Evolutionary conservation across 2,329 filamentous ascomycete species (phyloP).

Genomic region (Orbilia oligospora): DNA sequence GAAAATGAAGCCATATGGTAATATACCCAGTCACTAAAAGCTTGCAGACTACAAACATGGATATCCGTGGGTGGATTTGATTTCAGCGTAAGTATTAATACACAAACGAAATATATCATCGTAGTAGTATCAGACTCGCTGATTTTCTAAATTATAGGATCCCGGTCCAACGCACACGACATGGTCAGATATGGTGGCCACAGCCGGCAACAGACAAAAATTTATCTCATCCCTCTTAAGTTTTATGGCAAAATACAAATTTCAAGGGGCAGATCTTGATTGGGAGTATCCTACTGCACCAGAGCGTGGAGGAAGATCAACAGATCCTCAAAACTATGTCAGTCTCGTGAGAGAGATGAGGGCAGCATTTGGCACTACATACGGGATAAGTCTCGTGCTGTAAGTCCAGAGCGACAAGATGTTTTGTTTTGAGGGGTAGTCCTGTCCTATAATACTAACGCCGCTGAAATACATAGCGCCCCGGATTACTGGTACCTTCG

Average conservation of each 20-base stretch:
- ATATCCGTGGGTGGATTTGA: conserved; percentile 65
- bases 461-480: background rate
- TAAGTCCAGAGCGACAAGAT: no score
- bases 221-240: conserved; percentile 67
- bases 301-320: conserved; percentile 66
- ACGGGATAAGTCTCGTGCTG: conserved; percentile 59
- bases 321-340: conserved; percentile 66
- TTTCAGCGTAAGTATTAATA: conserved; percentile 63
- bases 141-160: conserved; percentile 64
- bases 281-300: conserved; percentile 67
- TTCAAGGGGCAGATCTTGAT: conserved; percentile 70
- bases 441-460: background rate
- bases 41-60: conserved; percentile 64
- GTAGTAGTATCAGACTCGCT: background rate
- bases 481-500: conserved; percentile 64
- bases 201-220: conserved; percentile 65
- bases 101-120: no score
- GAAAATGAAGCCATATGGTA: background rate
- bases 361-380: conserved; percentile 66
- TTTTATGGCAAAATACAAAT: conserved; percentile 68
- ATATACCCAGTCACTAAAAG: no score
- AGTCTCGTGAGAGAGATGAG: conserved; percentile 64
- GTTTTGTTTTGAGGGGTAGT: no score
- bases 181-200: conserved; percentile 66
- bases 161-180: conserved; percentile 64